A percentile compares a stretch with the other conserved stretches of the same genome.
Evolutionary conservation across 2,329 filamentous ascomycete genomes (phyloP).

Genomic region (Exophiala sp.): DNA sequence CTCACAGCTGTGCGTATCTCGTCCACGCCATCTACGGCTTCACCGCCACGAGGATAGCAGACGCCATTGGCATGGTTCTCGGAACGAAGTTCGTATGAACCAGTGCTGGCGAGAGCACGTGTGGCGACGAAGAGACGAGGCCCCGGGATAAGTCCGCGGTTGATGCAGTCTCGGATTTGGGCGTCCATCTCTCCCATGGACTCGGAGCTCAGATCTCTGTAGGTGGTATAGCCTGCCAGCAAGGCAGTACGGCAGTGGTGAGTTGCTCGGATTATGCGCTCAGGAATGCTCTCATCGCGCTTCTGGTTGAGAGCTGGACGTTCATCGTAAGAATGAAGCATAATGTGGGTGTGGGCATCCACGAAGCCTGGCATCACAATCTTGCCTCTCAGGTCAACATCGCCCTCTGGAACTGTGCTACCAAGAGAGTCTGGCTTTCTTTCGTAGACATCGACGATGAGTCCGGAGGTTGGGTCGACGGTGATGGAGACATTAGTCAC

Average conservation of each 20-base stretch:
- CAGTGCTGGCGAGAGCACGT: slow-evolving; percentile 47
- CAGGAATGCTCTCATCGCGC: slow-evolving; percentile 57
- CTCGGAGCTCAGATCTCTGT: slow-evolving; percentile 54
- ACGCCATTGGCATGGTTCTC: slow-evolving; percentile 40
- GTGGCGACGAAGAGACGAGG: slow-evolving; percentile 57
- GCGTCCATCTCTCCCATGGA: slow-evolving; percentile 50
- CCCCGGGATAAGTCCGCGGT: slow-evolving; percentile 53
- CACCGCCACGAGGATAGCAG: slow-evolving; percentile 37
- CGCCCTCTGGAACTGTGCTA: slow-evolving; percentile 29
- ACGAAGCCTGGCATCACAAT: slow-evolving; percentile 53
- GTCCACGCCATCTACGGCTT: slow-evolving; percentile 48
- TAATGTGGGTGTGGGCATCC: slow-evolving; percentile 57
- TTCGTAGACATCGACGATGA: slow-evolving; percentile 37
- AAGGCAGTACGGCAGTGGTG: slow-evolving; percentile 54
- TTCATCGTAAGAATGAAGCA: slow-evolving; percentile 50
- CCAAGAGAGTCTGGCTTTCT: neutral
- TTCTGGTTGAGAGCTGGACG: slow-evolving; percentile 48
- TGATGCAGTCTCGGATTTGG: slow-evolving; percentile 52
- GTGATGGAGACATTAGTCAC: slow-evolving; percentile 43
- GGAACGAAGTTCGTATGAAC: slow-evolving; percentile 49
- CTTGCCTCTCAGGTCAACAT: slow-evolving; percentile 55
- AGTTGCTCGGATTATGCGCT: slow-evolving; percentile 53
- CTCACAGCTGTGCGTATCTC: slow-evolving; percentile 48
- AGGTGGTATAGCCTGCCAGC: slow-evolving; percentile 58
- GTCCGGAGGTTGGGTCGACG: slow-evolving; percentile 39